Evolutionary conservation across 306 rosid species (phyloP).

Genomic region (Elaeagnus macrophylla): DNA sequence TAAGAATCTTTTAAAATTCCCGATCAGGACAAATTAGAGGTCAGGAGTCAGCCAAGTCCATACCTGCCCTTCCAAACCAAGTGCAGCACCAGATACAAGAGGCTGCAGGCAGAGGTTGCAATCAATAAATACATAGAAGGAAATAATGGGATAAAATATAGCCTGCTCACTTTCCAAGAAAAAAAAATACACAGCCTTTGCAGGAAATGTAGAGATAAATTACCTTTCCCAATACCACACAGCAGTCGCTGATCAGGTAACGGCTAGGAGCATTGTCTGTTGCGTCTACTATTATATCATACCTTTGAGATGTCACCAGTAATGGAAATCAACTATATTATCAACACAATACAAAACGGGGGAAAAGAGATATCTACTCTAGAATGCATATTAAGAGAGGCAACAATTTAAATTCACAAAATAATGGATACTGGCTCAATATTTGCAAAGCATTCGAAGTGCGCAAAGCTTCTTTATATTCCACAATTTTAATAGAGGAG

Average conservation of each 20-base stretch:
- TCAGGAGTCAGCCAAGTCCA: constrained; percentile 5
- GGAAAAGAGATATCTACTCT: background rate
- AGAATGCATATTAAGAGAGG: background rate
- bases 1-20: too few species aligned
- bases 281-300: constrained; percentile 78
- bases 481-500: constrained; percentile 70
- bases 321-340: constrained; percentile 20
- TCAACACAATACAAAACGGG: background rate
- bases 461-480: constrained; percentile 72
- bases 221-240: constrained; percentile 96
- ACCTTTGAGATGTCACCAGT: constrained; percentile 45
- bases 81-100: constrained; percentile 95
- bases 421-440: constrained; percentile 67
- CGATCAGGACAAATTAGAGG: background rate
- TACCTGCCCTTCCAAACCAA: constrained; percentile 99
- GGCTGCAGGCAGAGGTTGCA: constrained; percentile 52
- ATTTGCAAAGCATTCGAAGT: constrained; percentile 80
- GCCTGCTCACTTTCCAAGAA: too few species aligned
- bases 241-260: constrained; percentile 91
- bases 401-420: constrained; percentile 1
- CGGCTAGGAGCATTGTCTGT: constrained; percentile 98
- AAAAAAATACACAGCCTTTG: background rate
- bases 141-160: too few species aligned
- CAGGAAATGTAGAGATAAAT: constrained; percentile 11
- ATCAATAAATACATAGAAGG: constrained; percentile 17